Base-by-base conservation (phyloP, 441 rosid genomes). In the Melastoma candidum region DNA sequence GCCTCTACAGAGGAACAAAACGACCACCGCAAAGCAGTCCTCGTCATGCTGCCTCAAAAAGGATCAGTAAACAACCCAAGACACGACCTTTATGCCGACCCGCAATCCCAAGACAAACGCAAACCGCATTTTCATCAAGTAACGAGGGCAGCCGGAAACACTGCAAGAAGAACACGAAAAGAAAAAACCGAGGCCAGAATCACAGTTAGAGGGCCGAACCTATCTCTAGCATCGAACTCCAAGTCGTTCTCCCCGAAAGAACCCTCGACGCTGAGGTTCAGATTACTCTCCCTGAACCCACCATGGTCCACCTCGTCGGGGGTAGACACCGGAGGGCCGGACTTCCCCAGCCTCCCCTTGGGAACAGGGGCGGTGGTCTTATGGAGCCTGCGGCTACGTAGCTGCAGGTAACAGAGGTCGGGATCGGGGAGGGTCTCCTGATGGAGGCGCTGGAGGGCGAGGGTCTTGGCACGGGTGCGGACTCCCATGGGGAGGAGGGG, bases 351-450 rank as follows among this genome's bases (percentile, higher is more conserved):
- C 11, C 36, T 3, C 1, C 3, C 1, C 51, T 41, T 47, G 46
- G 22, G n/a, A 49, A 39, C 29, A 67, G 69, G 32, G 22, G 7
- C 3, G 60, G 44, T 1, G 61, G 71, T 70, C 48, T 74, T 82
- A 60, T 67, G 74, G 62, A 82, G 82, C 56, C 89, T 77, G 49
- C 85, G 85, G 68, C 74, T 82, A 26, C 85, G 70, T 54, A 82
- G 80, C 76, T 79, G 78, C 1, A 82, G 83, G 56, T 79, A 79
- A 53, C 65, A 65, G 26, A 77, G 72, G 12, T 74, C 76, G 9
- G 57, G 58, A 43, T 53, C 63, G 46, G 27, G 43, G 12, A 69
- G 55, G 51, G 49, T 44, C 12, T 32, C 7, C 4, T 72, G 63
- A 14, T 65, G 70, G 27, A 76, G 82, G 24, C 80, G 67, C 64